Evolutionary conservation across 768 basidiomycete genomes (phyloP), one percentile per base, ranked within the genome.

Genomic region (Omphalotus guepiniiformis): DNA sequence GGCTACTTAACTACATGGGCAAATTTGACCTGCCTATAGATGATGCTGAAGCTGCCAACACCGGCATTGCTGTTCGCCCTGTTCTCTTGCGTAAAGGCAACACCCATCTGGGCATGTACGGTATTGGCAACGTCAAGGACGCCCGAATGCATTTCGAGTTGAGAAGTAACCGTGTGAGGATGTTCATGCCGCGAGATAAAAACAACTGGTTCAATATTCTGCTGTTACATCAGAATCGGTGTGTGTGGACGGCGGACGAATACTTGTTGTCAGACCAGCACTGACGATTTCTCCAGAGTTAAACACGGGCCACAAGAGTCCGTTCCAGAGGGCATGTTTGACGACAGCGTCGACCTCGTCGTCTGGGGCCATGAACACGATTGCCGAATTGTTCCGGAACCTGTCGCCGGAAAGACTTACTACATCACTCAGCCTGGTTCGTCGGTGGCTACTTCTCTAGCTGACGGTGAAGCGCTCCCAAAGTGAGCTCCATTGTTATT

Each of bases 351-450:
- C 28, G 83, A 97, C 57, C 76, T 99, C 13, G 90, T 99, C 6
- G 74, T 99, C 2, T 99, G 96, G 96, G 96, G 96, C 6, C 96
- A 99, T 63, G 96, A 99, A 64, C 96, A 99, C 61, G 96, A 98
- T 64, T 98, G 95, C 58, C 81, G 94, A 25, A 88, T 95, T 45
- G 72, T 82, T 2, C 95, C 96, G 1, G 92, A 96, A 58, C 77
- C 82, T 4, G 95, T 99, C 6, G 84, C 91, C 3, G 93, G 90
- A 11, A 94, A 95, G 64, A 78, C 77, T 13, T 99, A 99, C 67
- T 83, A 79, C 58, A 93, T 99, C 58, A 80, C 85, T 2, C 96
- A 99, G 64, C 96, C 96, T 3, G 96, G 96, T 2, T 94, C 92
- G 0, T 90, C 88, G 0, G 84, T 99, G 2, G 96, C 96, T 1